Evolutionary conservation across 768 basidiomycete genomes (phyloP).

Genomic region (Tricholoma hemisulphureum): DNA sequence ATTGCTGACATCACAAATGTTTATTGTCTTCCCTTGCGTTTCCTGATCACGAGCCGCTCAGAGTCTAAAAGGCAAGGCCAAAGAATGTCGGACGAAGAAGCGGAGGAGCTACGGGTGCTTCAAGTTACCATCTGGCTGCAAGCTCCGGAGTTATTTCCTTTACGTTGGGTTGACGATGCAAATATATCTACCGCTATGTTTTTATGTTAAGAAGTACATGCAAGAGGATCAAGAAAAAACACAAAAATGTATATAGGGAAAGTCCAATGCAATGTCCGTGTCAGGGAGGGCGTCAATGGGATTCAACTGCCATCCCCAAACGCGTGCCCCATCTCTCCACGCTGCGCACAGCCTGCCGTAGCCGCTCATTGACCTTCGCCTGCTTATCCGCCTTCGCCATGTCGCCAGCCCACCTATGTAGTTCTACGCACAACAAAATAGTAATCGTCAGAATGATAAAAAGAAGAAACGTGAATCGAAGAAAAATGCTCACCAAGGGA

Average conservation of each 20-base stretch:
- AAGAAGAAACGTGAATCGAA: not conserved
- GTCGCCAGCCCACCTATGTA: slow-evolving; percentile 58
- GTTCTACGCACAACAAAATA: slow-evolving; percentile 35
- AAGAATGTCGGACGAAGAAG: too few species aligned
- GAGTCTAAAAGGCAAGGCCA: too few species aligned
- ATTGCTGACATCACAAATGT: not conserved
- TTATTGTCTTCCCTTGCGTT: not conserved
- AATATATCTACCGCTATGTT: too few species aligned
- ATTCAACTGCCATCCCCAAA: not conserved
- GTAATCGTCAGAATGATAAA: slow-evolving; percentile 1
- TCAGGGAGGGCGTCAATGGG: not conserved
- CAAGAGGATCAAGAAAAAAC: too few species aligned
- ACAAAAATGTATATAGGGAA: not conserved
- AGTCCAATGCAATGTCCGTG: not conserved
- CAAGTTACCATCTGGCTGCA: too few species aligned
- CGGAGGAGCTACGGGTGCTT: too few species aligned
- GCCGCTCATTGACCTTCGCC: slow-evolving; percentile 37
- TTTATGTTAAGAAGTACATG: too few species aligned
- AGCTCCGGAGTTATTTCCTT: too few species aligned
- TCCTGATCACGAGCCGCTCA: not conserved
- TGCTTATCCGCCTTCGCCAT: slow-evolving; percentile 47
- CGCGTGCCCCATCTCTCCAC: not conserved
- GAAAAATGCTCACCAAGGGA: slow-evolving; percentile 50
- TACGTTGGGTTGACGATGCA: too few species aligned
- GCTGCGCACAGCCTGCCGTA: slow-evolving; percentile 6